These are phyloP conservation scores for Pichia terricola DNA, from an alignment of 1,139 yeast genomes.

Conservation along the genomic window DNA sequence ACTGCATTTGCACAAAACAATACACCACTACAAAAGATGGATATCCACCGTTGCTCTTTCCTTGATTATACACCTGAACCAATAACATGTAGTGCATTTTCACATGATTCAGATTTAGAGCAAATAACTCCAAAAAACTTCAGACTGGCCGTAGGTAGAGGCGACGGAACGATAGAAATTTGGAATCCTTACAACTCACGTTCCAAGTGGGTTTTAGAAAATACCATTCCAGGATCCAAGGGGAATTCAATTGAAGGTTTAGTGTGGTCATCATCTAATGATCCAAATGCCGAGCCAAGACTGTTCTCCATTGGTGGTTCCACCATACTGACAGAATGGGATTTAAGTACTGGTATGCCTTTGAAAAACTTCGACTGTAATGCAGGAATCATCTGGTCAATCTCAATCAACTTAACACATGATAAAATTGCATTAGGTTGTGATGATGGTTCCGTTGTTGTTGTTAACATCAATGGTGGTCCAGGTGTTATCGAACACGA, in stretches of 20 bases:
- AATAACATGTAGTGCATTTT: conserved; percentile 75
- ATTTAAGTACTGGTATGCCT: conserved; percentile 64
- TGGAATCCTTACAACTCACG: conserved; percentile 69
- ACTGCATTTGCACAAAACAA: no score
- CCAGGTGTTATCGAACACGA: conserved; percentile 71
- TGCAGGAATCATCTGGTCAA: conserved; percentile 90
- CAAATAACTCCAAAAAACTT: conserved; percentile 49
- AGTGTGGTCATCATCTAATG: conserved; percentile 55
- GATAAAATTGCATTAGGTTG: conserved; percentile 80
- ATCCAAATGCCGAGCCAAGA: conserved; percentile 34
- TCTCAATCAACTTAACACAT: conserved; percentile 56
- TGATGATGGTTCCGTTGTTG: conserved; percentile 86
- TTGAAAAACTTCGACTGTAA: conserved; percentile 75
- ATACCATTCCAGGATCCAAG: conserved; percentile 65
- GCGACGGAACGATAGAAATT: conserved; percentile 90
- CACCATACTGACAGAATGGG: conserved; percentile 89
- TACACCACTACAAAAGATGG: conserved; percentile 31
- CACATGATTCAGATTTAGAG: conserved; percentile 38
- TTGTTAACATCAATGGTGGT: conserved; percentile 79
- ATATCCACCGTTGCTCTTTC: conserved; percentile 86
- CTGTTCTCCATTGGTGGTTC: conserved; percentile 93
- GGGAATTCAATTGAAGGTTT: conserved; percentile 86
- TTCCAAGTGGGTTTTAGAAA: conserved; percentile 46
- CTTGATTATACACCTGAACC: conserved; percentile 85
- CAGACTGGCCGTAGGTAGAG: conserved; percentile 84